Evolutionary conservation across 352 stramenopile species (phyloP), one percentile per base, ranked within the genome.

Genomic region (Globisporangium uncinulatum): DNA sequence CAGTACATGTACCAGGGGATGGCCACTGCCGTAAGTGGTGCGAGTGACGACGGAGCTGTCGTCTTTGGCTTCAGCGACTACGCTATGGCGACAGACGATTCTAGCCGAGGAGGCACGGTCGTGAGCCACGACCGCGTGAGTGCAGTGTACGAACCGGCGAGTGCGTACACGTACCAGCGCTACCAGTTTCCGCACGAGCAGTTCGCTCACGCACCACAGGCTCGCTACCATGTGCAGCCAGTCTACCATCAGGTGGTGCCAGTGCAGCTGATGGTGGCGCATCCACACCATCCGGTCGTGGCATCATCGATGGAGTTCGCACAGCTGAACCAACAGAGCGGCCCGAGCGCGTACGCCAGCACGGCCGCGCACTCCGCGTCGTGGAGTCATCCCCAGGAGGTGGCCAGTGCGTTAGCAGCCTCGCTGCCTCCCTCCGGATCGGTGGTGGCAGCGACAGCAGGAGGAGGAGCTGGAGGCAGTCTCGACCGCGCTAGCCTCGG

Each of bases 261-360:
- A 14, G 21, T 13, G 17, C 42, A 10, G 10, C 54, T 61, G 56
- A 6, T 32, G 19, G 47, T 56, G 36, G n/a, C 21, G 21, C 56
- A 55, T n/a, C 4, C 54, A 5, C 20, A 48, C n/a, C 34, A 17
- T 1, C 20, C 43, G 13, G 34, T 41, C 21, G 46, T 36, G 17
- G 24, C 55, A 15, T 55, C 66, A 45, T 74, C 61, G 19, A 56
- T 63, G 19, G 70, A 74, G 43, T 79, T 83, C 52, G 68, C 57
- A 48, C 61, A 76, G 29, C 63, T 76, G 9, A 79, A 61, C 48
- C 63, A 67, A 46, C 69, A 69, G 47, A 74, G 61, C 37, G 76
- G 70, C 46, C 74, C 63, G n/a, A 75, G 61, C 54, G 70, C 70
- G 6, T 78, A 74, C 57, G 56, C 78, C 21, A 66, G 61, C 21